Conservation (phyloP, 176 grass and related monocot species). For the Carex parvula region DNA sequence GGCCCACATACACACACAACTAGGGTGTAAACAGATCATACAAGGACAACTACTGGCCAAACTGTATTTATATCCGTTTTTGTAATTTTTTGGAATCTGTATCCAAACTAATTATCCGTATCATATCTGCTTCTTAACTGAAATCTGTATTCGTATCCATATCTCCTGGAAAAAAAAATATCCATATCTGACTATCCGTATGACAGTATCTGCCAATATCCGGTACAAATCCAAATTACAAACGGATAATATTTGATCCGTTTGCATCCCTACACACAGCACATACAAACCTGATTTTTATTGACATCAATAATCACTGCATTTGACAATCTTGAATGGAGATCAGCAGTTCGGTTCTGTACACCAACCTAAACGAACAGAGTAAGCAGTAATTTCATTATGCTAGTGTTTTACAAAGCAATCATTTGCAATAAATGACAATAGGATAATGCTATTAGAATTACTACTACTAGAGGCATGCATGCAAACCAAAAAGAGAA, state of each 20-base stretch:
- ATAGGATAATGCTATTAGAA: neutral
- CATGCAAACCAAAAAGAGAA: neutral
- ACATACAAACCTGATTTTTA: constrained; percentile 75
- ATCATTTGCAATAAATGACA: neutral
- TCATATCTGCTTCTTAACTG: neutral
- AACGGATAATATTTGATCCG: neutral
- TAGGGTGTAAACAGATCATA: neutral
- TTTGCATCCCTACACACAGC: neutral
- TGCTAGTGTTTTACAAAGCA: neutral
- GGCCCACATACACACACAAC: neutral
- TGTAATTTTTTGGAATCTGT: neutral
- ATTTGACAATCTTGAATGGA: constrained; percentile 63
- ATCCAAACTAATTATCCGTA: neutral
- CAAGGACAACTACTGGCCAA: neutral
- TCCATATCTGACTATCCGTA: neutral
- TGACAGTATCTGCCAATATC: neutral
- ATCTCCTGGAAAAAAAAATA: neutral
- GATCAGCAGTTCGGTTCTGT: constrained; percentile 68
- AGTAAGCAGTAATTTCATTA: neutral
- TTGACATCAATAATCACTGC: constrained; percentile 77
- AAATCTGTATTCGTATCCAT: neutral
- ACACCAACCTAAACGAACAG: constrained; percentile 70
- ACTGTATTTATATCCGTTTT: neutral
- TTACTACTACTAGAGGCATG: neutral
- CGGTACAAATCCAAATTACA: neutral